Percentiles rank a stretch among this genome's conserved stretches.
phyloP scores from a whole-genome alignment of 2,329 filamentous ascomycete genomes.

The Pseudogymnoascus pannorum region DNA sequence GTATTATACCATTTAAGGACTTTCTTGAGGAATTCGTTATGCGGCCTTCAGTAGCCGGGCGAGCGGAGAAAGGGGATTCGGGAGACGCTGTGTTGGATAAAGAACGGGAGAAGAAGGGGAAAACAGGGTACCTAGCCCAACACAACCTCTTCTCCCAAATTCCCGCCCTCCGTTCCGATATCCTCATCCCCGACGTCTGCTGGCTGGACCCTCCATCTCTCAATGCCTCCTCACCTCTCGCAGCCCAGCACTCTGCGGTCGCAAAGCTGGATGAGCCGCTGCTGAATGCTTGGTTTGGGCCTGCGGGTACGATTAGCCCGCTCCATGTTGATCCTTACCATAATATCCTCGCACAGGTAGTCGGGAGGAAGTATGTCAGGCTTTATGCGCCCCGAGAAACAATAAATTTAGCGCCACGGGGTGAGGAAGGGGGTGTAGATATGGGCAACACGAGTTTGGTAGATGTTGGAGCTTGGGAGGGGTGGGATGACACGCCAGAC shows the following conservation, averaged over 20 bases:
- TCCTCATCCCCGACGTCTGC: constrained; percentile 76
- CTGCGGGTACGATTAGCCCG: constrained; percentile 79
- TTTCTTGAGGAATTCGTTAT: constrained; percentile 48
- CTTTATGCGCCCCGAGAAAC: constrained; percentile 67
- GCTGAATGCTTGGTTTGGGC: constrained; percentile 91
- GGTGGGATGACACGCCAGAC: constrained; percentile 32
- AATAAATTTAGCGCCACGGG: constrained; percentile 49
- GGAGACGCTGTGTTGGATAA: constrained; percentile 17
- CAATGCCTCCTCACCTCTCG: constrained; percentile 41
- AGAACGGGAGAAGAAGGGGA: neutral
- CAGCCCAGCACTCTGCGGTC: constrained; percentile 30
- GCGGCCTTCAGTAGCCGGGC: neutral
- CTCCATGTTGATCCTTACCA: constrained; percentile 92
- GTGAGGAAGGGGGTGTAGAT: constrained; percentile 63
- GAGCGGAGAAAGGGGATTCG: constrained; percentile 12
- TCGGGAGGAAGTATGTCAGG: constrained; percentile 86
- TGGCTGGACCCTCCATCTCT: constrained; percentile 58
- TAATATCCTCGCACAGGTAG: constrained; percentile 83
- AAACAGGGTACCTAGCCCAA: constrained; percentile 75
- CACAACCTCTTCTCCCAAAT: constrained; percentile 83
- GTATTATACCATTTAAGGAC: constrained; percentile 64
- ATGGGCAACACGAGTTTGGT: constrained; percentile 86
- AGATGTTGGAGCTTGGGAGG: constrained; percentile 66
- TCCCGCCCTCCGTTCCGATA: constrained; percentile 66
- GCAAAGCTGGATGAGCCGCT: constrained; percentile 49